Evolutionary conservation across 1,284 basidiomycete genomes (phyloP).

Genomic region (Kalmanozyma brasiliensis): DNA sequence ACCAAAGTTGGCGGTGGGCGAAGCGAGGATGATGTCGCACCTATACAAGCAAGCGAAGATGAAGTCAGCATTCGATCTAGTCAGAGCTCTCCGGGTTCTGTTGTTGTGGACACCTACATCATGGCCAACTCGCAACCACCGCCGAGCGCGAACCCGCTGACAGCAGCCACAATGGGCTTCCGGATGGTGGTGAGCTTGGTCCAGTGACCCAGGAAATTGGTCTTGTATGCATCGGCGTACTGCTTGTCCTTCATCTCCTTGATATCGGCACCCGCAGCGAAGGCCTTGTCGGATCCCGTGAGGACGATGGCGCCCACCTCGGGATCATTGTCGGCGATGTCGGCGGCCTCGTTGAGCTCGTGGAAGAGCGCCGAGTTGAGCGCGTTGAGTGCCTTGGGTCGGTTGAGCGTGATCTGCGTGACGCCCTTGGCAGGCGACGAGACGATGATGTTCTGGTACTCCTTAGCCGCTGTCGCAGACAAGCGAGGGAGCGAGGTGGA

Average conservation of each 20-base stretch:
- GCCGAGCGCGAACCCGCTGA: constrained; percentile 94
- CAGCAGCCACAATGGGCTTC: constrained; percentile 95
- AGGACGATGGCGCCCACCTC: constrained; percentile 81
- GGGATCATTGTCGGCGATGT: constrained; percentile 74
- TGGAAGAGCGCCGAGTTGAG: constrained; percentile 69
- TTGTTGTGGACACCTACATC: constrained; percentile 75
- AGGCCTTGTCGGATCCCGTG: constrained; percentile 91
- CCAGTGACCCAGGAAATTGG: constrained; percentile 91
- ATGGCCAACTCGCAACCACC: constrained; percentile 96
- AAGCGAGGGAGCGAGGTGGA: constrained; percentile 56
- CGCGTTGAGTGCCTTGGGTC: constrained; percentile 90
- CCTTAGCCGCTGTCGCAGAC: constrained; percentile 25
- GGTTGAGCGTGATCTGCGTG: constrained; percentile 89
- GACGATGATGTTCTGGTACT: constrained; percentile 78
- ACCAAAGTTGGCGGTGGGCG: constrained; percentile 90
- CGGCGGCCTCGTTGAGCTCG: constrained; percentile 83
- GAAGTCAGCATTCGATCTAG: no score
- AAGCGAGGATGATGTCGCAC: constrained; percentile 94
- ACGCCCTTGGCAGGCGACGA: constrained; percentile 81
- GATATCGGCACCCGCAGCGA: constrained; percentile 93
- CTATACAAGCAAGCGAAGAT: constrained; percentile 40
- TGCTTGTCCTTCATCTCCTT: constrained; percentile 93
- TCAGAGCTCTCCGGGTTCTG: no score
- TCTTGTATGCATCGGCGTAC: constrained; percentile 86
- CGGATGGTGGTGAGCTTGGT: constrained; percentile 78